Conservation (phyloP, 202 grass and related monocot species). For the Carex arenaria region DNA sequence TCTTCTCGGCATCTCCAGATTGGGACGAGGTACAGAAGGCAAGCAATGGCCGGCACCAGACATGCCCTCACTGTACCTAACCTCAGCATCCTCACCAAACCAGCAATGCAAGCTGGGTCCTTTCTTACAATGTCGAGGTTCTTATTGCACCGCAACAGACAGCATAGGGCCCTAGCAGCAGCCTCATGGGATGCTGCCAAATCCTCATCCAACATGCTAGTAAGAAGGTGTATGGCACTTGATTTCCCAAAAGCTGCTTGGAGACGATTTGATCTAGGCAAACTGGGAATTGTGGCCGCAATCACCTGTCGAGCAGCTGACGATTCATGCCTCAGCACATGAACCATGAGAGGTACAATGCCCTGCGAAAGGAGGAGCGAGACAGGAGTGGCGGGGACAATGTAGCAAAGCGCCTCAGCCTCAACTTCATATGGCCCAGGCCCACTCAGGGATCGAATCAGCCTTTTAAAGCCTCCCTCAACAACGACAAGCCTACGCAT, state of each 20-base stretch:
- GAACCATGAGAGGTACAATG: constrained; percentile 12
- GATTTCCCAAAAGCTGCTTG: not conserved
- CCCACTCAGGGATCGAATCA: not conserved
- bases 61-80: not conserved
- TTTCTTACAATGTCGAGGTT: not conserved
- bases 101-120: constrained; percentile 8
- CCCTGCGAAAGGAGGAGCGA: not conserved
- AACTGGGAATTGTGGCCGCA: not conserved
- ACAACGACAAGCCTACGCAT: not conserved
- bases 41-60: not conserved
- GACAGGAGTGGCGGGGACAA: constrained; percentile 1
- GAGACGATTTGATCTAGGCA: constrained; percentile 2
- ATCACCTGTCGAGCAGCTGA: not conserved
- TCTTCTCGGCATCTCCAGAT: constrained; percentile 5
- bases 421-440: not conserved
- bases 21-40: not conserved
- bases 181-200: not conserved
- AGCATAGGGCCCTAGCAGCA: not conserved
- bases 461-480: constrained; percentile 16
- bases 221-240: constrained; percentile 1
- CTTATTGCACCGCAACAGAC: constrained; percentile 9
- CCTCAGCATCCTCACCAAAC: constrained; percentile 15
- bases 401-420: not conserved
- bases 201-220: constrained; percentile 8
- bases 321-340: constrained; percentile 14